These are phyloP conservation scores for Schoenoplectus tabernaemontani DNA, from an alignment of 202 grass and related monocot species.

Conservation along the genomic window DNA sequence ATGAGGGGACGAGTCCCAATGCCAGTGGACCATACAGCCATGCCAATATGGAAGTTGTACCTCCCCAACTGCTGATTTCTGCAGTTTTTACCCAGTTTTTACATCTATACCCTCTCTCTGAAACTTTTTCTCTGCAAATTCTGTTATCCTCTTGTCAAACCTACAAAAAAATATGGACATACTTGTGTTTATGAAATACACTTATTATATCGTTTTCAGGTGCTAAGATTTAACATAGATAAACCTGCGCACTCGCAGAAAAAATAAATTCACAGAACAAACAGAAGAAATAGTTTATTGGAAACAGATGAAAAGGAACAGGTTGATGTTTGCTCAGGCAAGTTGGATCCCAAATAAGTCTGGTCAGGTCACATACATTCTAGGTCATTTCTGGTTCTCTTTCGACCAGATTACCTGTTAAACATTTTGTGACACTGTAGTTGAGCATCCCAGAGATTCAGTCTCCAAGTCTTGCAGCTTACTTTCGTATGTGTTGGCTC, in stretches of 20 bases:
- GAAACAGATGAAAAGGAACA: constrained; percentile 11
- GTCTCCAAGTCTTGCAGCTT: background rate
- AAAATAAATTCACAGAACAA: constrained; percentile 10
- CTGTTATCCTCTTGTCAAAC: constrained; percentile 92
- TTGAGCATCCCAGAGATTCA: background rate
- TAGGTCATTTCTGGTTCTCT: background rate
- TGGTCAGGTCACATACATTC: background rate
- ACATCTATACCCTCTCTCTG: constrained; percentile 84
- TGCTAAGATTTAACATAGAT: background rate
- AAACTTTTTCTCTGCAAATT: constrained; percentile 88
- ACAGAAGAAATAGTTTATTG: background rate
- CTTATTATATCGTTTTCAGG: background rate
- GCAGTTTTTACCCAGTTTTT: constrained; percentile 92
- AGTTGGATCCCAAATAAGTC: background rate
- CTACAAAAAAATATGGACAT: constrained; percentile 23
- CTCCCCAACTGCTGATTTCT: constrained; percentile 53
- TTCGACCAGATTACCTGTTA: background rate
- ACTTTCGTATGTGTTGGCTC: background rate
- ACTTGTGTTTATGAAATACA: background rate
- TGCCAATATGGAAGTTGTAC: constrained; percentile 82
- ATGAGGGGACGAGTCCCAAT: constrained; percentile 83
- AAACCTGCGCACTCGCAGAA: background rate
- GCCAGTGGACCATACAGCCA: constrained; percentile 97
- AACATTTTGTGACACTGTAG: background rate
- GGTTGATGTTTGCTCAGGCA: background rate